phyloP scores from a whole-genome alignment of 305 asterid species.

The Plantago coronopus region DNA sequence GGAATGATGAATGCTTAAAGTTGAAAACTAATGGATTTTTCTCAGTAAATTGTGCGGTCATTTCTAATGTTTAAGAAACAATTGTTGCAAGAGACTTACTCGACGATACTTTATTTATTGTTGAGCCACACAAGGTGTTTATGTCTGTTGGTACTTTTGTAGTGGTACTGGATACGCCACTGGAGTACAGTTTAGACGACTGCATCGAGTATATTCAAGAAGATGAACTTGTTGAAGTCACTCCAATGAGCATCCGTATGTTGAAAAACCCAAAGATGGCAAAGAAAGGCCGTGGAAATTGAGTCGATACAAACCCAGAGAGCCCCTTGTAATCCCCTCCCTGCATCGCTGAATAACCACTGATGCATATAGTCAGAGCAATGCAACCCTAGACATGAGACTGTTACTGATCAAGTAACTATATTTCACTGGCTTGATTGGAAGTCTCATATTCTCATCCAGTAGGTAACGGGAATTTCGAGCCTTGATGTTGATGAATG shows the following conservation, averaged over 20 bases:
- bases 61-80: no score
- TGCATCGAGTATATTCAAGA: slow-evolving; percentile 99
- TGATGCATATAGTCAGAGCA: not conserved
- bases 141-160: slow-evolving; percentile 19
- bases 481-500: slow-evolving; percentile 21
- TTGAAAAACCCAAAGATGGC: slow-evolving; percentile 71
- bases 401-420: not conserved
- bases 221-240: slow-evolving; percentile 96
- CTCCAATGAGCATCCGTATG: slow-evolving; percentile 87
- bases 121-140: not conserved
- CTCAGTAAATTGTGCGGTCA: no score
- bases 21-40: no score
- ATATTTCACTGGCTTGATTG: not conserved
- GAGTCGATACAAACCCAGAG: slow-evolving; percentile 7
- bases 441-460: slow-evolving; percentile 1
- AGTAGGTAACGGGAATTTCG: slow-evolving; percentile 22
- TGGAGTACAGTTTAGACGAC: slow-evolving; percentile 89
- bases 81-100: no score
- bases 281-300: slow-evolving; percentile 48
- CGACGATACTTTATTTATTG: no score
- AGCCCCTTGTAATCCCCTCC: slow-evolving; percentile 1
- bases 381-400: slow-evolving; percentile 11
- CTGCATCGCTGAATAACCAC: not conserved
- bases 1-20: no score
- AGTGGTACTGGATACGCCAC: slow-evolving; percentile 88